Conservation (phyloP, 148 eudicot species). For the Chenopodium album region DNA sequence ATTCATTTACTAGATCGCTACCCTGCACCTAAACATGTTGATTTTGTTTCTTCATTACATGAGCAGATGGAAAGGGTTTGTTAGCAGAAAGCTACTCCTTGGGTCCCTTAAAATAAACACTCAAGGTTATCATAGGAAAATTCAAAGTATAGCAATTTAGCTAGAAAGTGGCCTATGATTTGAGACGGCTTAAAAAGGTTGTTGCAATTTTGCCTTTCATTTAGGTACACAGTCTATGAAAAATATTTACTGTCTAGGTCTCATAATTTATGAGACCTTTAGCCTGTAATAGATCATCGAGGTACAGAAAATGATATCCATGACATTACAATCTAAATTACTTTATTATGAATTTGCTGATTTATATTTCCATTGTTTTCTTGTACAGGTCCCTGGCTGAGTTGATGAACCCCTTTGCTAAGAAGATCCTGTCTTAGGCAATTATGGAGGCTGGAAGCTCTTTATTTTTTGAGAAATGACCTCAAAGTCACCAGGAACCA, state of each 20-base stretch:
- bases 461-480: not conserved
- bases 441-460: not conserved
- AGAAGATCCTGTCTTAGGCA: not conserved
- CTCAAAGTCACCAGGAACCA: constrained; percentile 3
- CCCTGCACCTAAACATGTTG: not conserved
- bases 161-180: not conserved
- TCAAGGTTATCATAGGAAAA: not conserved
- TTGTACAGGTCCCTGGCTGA: not conserved
- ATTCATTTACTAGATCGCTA: not conserved
- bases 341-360: not conserved
- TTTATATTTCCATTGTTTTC: not conserved
- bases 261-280: not conserved
- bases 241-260: not conserved
- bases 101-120: not conserved
- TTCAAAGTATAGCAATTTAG: not conserved
- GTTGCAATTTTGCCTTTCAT: not conserved
- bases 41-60: not conserved
- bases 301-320: not conserved
- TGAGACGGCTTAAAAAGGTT: not conserved
- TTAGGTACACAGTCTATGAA: not conserved
- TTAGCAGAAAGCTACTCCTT: not conserved
- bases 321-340: not conserved
- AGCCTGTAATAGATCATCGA: not conserved
- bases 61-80: not conserved
- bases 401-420: not conserved